These are phyloP conservation scores for Pluteus cervinus DNA, from an alignment of 768 basidiomycete genomes.

Conservation along the genomic window DNA sequence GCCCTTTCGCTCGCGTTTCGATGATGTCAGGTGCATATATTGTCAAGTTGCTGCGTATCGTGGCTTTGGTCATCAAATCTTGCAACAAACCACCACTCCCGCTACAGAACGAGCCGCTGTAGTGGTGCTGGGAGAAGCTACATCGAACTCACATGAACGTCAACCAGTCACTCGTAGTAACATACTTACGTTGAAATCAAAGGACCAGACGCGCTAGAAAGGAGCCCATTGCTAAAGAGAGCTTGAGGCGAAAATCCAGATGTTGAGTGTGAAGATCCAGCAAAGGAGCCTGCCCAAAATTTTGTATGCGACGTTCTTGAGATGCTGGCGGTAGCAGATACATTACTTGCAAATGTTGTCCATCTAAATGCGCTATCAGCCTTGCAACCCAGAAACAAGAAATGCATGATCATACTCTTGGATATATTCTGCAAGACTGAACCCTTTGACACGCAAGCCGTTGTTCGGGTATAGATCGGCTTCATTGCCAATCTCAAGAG, in stretches of 20 bases:
- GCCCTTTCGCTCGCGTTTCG: constrained; percentile 36
- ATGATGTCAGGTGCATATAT: constrained; percentile 46
- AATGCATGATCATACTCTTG: constrained; percentile 33
- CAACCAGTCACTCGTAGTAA: not conserved
- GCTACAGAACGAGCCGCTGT: constrained; percentile 58
- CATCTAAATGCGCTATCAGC: constrained; percentile 31
- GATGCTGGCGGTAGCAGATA: constrained; percentile 35
- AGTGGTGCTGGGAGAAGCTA: constrained; percentile 52
- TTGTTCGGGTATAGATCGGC: constrained; percentile 48
- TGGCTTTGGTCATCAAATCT: constrained; percentile 60
- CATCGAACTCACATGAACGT: not conserved
- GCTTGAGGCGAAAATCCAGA: constrained; percentile 57
- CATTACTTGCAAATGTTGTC: constrained; percentile 43
- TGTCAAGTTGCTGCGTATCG: constrained; percentile 51
- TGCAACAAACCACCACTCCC: constrained; percentile 49
- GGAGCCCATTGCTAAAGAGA: constrained; percentile 45
- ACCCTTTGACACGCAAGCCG: constrained; percentile 29
- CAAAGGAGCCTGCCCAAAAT: constrained; percentile 46
- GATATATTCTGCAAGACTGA: constrained; percentile 37
- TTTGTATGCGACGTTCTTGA: constrained; percentile 30
- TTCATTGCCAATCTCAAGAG: constrained; percentile 62
- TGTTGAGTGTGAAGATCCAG: constrained; percentile 38
- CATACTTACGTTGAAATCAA: constrained; percentile 45
- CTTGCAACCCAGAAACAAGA: too few relatives aligned
- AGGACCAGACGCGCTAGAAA: constrained; percentile 39